Base-by-base conservation (phyloP, 768 basidiomycete species). In the Hypholoma fasciculare region DNA sequence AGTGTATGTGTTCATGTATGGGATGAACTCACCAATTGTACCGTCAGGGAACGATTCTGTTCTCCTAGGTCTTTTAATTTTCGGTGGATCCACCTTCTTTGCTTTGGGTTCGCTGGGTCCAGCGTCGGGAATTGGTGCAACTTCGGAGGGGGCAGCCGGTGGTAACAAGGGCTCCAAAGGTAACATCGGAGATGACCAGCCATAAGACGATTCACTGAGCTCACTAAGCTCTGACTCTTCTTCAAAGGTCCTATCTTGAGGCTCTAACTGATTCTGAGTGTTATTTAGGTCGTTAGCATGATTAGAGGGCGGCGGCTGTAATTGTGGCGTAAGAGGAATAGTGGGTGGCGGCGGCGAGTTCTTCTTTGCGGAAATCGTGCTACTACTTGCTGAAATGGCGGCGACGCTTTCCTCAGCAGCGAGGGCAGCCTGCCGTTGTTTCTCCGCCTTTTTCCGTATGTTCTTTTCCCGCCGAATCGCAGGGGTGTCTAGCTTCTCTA, bases 401-500 rank as follows among this genome's bases (percentile, higher is more conserved):
- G 36, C 43, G 11, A 19, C 27, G 30, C 38, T 27, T 23, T 27
- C 55, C 26, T 49, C 52, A 61, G 56, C 17, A 63, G 47, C 49
- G 20, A 36, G 49, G 34, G 53, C 59, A 14, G 59, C 65, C 40
- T 56, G 57, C 17, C 40, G 67, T 48, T 66, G 68, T 60, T 69
- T 72, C 56, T 76, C 75, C 1, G 71, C 78, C 65, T 81, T 85
- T 51, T 71, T 75, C 7, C 78, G 76, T 57, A 73, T 69, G 17
- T 76, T 76, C 70, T 86, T 89, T 69, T 83, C 78, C 50, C 82
- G 78, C 4, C 89, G 82, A 40, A 82, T 86, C 3, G 80, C 80
- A 37, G 89, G 89, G 5, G 90, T 87, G 64, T 90, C 90, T 20
- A 91, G 75, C 58, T 84, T 83, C 65, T 92, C 89, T 56, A 91